Conservation (phyloP, 805 yeast genomes). For the Candida ortonii region DNA sequence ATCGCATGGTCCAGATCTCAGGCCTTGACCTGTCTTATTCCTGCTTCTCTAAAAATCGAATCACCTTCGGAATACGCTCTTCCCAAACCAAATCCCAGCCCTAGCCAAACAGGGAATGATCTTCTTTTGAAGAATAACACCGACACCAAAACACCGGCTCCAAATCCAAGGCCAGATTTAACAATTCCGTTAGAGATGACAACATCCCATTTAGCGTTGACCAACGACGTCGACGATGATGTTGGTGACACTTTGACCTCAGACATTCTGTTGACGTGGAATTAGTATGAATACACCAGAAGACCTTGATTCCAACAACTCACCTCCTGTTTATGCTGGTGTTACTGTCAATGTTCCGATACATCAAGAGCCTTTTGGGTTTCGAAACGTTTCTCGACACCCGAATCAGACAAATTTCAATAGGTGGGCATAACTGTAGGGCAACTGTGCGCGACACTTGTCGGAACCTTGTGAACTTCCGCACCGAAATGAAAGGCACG, state of each 20-base stretch:
- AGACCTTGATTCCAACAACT: not conserved
- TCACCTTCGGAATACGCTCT: slow-evolving; percentile 98
- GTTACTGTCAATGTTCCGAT: not conserved
- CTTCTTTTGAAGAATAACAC: slow-evolving; percentile 89
- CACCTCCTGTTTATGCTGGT: too few species aligned
- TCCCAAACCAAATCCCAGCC: slow-evolving; percentile 96
- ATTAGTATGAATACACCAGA: too few species aligned
- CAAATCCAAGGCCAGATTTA: slow-evolving; percentile 94
- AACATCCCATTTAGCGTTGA: slow-evolving; percentile 74
- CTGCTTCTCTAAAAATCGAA: slow-evolving; percentile 86
- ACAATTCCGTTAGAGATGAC: slow-evolving; percentile 92
- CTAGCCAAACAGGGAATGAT: slow-evolving; percentile 97
- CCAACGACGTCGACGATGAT: slow-evolving; percentile 30
- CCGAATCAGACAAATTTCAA: slow-evolving; percentile 12
- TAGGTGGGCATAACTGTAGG: slow-evolving; percentile 3
- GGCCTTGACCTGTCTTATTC: slow-evolving; percentile 71
- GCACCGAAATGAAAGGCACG: too few species aligned
- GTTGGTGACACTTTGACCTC: too few species aligned
- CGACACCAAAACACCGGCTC: slow-evolving; percentile 92
- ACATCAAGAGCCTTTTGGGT: not conserved
- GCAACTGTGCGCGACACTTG: slow-evolving; percentile 1
- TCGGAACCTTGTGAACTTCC: too few species aligned
- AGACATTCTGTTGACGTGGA: slow-evolving; percentile 26
- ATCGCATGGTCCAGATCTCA: slow-evolving; percentile 26
- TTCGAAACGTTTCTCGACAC: slow-evolving; percentile 3